phyloP scores from a whole-genome alignment of 2,329 filamentous ascomycete species.

The Pseudogymnoascus sp. region DNA sequence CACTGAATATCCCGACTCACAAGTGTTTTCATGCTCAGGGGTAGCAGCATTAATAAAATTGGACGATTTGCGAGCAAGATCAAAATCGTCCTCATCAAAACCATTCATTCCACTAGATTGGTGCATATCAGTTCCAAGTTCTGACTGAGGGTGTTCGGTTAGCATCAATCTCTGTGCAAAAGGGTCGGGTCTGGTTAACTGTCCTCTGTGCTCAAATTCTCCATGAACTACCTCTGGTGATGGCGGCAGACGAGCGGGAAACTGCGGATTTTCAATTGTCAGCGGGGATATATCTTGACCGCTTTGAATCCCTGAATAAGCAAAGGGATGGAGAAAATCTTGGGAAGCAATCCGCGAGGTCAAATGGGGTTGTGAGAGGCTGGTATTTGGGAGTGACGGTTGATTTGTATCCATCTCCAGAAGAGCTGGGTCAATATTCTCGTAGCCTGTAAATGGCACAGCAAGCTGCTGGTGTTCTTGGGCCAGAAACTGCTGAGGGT shows the following conservation, averaged over 20 bases:
- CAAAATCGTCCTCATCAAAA: not conserved
- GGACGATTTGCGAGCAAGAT: not conserved
- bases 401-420: not conserved
- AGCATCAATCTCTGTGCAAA: not conserved
- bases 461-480: not conserved
- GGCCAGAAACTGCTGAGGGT: not conserved
- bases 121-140: not conserved
- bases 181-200: not conserved
- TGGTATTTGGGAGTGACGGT: not conserved
- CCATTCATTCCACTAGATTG: not conserved
- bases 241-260: not conserved
- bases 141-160: not conserved
- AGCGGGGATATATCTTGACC: not conserved
- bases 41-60: not conserved
- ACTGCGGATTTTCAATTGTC: not conserved
- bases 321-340: not conserved
- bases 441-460: not conserved
- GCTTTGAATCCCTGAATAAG: not conserved
- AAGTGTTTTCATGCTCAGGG: not conserved
- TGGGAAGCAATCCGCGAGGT: not conserved
- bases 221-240: not conserved
- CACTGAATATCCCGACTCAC: not conserved
- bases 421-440: not conserved
- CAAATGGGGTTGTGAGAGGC: not conserved
- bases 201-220: not conserved